Evolutionary conservation across 805 yeast species (phyloP).

Genomic region (Pichia occidentalis): DNA sequence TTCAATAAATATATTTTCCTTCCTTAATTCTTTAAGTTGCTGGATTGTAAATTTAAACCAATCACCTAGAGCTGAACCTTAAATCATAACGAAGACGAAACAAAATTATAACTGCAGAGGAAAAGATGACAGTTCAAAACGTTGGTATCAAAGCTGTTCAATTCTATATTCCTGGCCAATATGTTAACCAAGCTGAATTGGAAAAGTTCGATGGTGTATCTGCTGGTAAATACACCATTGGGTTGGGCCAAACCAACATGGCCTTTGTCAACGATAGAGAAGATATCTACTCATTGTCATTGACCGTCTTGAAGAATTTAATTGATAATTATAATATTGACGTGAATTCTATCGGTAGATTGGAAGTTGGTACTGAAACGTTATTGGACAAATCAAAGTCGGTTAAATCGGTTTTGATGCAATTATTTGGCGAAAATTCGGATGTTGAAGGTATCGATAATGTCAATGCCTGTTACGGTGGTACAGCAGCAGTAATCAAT

Average conservation of each 20-base stretch:
- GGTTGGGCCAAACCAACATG: slow-evolving; percentile 98
- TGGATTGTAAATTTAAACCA: too few species aligned
- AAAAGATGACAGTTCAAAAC: slow-evolving; percentile 48
- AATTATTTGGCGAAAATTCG: slow-evolving; percentile 78
- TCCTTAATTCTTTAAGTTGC: too few species aligned
- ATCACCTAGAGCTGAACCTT: too few species aligned
- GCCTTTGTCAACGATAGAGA: slow-evolving; percentile 95
- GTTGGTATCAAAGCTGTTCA: slow-evolving; percentile 97
- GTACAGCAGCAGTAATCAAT: slow-evolving; percentile 91
- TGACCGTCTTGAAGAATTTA: slow-evolving; percentile 78
- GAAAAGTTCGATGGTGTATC: slow-evolving; percentile 83
- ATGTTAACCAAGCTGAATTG: slow-evolving; percentile 81
- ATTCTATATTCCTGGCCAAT: slow-evolving; percentile 78
- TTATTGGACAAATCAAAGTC: slow-evolving; percentile 94
- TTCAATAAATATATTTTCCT: too few species aligned
- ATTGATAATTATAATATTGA: slow-evolving; percentile 79
- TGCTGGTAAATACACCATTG: slow-evolving; percentile 95
- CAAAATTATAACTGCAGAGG: too few species aligned
- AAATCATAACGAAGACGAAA: too few species aligned
- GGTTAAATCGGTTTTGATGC: slow-evolving; percentile 93
- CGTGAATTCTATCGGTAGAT: slow-evolving; percentile 75
- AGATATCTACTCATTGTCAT: slow-evolving; percentile 89
- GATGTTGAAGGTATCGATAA: slow-evolving; percentile 97
- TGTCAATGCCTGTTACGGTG: slow-evolving; percentile 97
- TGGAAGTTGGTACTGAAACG: slow-evolving; percentile 98